Conservation (phyloP, 2,329 filamentous ascomycete genomes). For the Davidsoniella neocaledoniae region DNA sequence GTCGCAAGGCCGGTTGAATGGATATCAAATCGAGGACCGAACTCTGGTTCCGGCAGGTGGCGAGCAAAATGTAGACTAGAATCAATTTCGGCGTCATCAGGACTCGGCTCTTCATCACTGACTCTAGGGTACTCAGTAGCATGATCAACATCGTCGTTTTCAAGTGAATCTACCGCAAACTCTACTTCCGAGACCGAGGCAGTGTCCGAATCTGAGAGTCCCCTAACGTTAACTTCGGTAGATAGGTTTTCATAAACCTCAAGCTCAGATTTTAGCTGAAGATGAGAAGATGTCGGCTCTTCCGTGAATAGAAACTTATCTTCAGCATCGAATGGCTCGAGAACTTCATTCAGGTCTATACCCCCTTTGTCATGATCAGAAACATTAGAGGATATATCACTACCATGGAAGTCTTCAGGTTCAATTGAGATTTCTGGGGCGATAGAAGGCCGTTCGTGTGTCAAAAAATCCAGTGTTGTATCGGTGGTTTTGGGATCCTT, state of each 20-base stretch:
- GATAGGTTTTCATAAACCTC: too few relatives aligned
- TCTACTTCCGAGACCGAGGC: slow-evolving; percentile 4
- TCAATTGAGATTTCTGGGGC: too few relatives aligned
- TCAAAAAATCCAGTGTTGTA: neutral
- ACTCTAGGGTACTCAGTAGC: too few relatives aligned
- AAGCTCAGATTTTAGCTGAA: too few relatives aligned
- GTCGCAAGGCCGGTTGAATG: neutral
- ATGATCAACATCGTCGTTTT: slow-evolving; percentile 1
- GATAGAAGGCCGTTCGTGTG: neutral
- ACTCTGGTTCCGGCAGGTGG: neutral
- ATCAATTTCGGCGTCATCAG: neutral
- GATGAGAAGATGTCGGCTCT: neutral
- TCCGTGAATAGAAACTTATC: neutral
- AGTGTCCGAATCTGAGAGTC: neutral
- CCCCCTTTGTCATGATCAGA: too few relatives aligned
- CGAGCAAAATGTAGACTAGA: neutral
- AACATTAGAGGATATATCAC: too few relatives aligned
- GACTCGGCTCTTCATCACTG: too few relatives aligned
- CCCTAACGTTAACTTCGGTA: neutral
- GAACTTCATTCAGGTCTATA: too few relatives aligned
- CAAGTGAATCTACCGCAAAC: slow-evolving; percentile 7
- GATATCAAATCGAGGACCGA: slow-evolving; percentile 2
- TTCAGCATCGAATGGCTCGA: neutral
- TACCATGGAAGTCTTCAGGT: too few relatives aligned
- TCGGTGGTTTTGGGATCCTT: neutral